These are phyloP conservation scores for Coriolopsis trogii DNA, from an alignment of 1,284 basidiomycete genomes.

Conservation along the genomic window DNA sequence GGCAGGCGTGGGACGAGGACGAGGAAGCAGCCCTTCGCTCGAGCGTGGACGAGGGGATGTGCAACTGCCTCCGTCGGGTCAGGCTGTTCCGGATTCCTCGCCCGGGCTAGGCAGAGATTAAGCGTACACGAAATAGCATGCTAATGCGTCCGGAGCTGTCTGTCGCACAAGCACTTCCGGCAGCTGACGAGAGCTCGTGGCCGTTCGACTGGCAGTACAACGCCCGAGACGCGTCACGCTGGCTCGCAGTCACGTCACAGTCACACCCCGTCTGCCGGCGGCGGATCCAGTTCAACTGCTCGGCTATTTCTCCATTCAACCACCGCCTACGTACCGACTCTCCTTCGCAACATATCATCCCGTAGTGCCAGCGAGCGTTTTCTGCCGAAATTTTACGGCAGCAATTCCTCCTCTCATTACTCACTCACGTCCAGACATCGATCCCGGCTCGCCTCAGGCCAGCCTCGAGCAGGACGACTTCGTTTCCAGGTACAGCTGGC, in stretches of 20 bases:
- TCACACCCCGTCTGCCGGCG: no score
- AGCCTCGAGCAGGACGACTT: no score
- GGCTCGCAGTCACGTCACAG: background rate
- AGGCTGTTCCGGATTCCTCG: background rate
- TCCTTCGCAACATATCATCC: no score
- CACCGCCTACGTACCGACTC: no score
- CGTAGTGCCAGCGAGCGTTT: no score
- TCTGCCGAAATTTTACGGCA: no score
- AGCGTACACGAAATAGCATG: background rate
- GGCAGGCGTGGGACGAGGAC: conserved; percentile 6
- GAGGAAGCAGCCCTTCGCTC: conserved; percentile 4
- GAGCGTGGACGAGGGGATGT: conserved; percentile 1
- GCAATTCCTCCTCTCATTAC: no score
- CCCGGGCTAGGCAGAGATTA: conserved; percentile 2
- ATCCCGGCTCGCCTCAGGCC: no score
- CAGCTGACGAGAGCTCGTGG: background rate
- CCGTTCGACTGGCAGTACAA: background rate
- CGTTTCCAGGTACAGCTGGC: no score
- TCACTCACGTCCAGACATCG: no score
- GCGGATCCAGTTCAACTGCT: no score
- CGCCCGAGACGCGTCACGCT: background rate
- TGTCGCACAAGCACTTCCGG: background rate
- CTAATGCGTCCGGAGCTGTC: background rate
- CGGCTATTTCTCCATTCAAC: no score
- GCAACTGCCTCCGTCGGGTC: background rate